A percentile compares a stretch with the other conserved stretches of the same genome.
Evolutionary conservation across 257 asterid species (phyloP).

Genomic region (Cordia subcordata): DNA sequence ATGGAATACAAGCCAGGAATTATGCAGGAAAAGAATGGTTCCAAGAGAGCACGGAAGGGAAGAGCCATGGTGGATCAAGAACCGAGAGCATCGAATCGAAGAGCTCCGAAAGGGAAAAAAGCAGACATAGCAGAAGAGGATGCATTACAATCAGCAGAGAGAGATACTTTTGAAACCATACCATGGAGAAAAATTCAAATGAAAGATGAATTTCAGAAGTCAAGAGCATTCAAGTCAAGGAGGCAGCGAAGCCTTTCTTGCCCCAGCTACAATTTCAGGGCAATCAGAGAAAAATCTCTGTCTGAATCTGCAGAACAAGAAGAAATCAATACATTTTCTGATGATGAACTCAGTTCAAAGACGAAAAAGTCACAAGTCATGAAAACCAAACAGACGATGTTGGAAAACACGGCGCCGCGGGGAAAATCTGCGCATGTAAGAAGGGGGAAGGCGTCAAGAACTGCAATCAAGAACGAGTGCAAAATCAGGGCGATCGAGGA

Average conservation of each 20-base stretch:
- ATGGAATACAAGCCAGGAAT: conserved; percentile 14
- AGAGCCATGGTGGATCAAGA: not conserved
- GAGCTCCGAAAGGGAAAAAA: conserved; percentile 16
- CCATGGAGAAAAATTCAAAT: conserved; percentile 17
- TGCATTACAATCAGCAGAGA: conserved; percentile 16
- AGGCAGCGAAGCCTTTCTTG: conserved; percentile 12
- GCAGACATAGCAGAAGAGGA: conserved; percentile 16
- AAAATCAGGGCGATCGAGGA: conserved; percentile 60
- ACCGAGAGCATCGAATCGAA: conserved; percentile 16
- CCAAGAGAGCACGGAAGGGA: conserved; percentile 11
- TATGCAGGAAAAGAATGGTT: conserved; percentile 14
- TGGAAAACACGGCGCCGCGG: conserved; percentile 21
- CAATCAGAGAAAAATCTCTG: conserved; percentile 15
- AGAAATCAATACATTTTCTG: conserved; percentile 12
- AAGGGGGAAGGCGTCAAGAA: conserved; percentile 34
- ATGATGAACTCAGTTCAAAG: conserved; percentile 19
- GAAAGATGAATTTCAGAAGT: conserved; percentile 12
- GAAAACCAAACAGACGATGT: conserved; percentile 15
- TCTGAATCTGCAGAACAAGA: conserved; percentile 18
- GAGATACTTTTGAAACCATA: too few species aligned
- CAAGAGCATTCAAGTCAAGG: conserved; percentile 9
- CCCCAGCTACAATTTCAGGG: conserved; percentile 15
- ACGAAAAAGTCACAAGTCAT: conserved; percentile 12
- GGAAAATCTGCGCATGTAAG: conserved; percentile 18
- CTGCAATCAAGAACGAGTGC: conserved; percentile 47